Conservation (phyloP, 345 rosid species). For the Syzygium jambos region DNA sequence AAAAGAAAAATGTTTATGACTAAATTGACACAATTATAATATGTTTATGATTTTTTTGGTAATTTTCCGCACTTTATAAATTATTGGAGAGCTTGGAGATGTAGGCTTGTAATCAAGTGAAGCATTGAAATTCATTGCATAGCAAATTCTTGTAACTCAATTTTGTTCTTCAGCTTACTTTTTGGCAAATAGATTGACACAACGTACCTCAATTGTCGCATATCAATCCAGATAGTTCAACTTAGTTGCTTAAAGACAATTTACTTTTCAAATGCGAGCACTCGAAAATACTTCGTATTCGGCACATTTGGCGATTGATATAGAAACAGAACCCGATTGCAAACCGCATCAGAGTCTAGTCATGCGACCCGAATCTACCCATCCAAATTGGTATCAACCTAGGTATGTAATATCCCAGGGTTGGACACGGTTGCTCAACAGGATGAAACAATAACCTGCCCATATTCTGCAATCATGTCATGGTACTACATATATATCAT, state of each 20-base stretch:
- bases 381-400: neutral
- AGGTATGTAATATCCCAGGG: neutral
- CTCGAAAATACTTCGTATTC: too few species aligned
- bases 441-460: neutral
- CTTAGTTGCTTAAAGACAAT: neutral
- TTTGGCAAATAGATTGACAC: too few species aligned
- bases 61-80: too few species aligned
- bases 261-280: neutral
- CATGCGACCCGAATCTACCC: neutral
- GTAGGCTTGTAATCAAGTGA: too few species aligned
- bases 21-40: too few species aligned
- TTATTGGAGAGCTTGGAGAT: too few species aligned
- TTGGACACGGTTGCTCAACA: neutral
- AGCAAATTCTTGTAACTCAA: neutral
- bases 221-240: neutral
- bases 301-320: neutral
- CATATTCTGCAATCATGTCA: neutral
- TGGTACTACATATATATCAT: neutral
- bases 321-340: neutral
- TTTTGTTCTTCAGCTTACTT: neutral
- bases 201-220: too few species aligned
- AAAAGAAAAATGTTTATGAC: too few species aligned
- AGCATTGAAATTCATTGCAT: too few species aligned
- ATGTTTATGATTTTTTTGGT: too few species aligned
- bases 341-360: neutral